These are phyloP conservation scores for Paraphaeosphaeria sporulosa DNA, from an alignment of 2,329 filamentous ascomycete genomes.

Conservation along the genomic window DNA sequence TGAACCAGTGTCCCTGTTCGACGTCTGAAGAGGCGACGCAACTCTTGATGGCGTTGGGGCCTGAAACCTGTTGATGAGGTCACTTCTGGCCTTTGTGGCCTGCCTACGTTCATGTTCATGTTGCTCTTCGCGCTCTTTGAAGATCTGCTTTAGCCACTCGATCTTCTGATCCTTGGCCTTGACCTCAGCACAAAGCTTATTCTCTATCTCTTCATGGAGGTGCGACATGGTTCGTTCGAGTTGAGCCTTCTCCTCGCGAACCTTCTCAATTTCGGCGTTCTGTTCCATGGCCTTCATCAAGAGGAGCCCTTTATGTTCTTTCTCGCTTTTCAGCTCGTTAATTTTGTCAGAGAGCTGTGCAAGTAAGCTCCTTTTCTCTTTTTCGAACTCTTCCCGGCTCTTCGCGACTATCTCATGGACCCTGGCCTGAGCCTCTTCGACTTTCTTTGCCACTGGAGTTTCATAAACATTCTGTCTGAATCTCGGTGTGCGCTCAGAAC, in stretches of 20 bases:
- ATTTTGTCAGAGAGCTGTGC: background rate
- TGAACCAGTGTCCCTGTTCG: background rate
- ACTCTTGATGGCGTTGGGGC: background rate
- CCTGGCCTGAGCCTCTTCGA: background rate
- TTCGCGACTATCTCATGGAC: background rate
- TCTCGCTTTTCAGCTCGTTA: background rate
- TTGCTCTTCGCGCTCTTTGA: background rate
- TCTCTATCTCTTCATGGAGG: background rate
- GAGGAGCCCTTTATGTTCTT: background rate
- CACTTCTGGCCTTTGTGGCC: background rate
- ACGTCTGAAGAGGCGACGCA: background rate
- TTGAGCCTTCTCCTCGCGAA: background rate
- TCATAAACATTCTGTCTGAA: background rate
- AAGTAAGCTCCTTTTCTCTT: background rate
- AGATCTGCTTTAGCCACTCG: background rate
- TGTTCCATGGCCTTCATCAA: background rate
- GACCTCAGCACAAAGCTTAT: background rate
- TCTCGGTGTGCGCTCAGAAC: background rate
- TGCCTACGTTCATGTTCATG: background rate
- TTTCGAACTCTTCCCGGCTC: too few relatives aligned
- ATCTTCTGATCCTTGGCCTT: constrained; percentile 1
- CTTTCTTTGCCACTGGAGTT: background rate
- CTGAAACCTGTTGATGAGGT: background rate
- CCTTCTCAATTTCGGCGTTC: background rate
- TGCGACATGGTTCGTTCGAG: background rate